These are phyloP conservation scores for Hyaloperonospora arabidopsidis DNA, from an alignment of 352 stramenopile species.

Conservation along the genomic window DNA sequence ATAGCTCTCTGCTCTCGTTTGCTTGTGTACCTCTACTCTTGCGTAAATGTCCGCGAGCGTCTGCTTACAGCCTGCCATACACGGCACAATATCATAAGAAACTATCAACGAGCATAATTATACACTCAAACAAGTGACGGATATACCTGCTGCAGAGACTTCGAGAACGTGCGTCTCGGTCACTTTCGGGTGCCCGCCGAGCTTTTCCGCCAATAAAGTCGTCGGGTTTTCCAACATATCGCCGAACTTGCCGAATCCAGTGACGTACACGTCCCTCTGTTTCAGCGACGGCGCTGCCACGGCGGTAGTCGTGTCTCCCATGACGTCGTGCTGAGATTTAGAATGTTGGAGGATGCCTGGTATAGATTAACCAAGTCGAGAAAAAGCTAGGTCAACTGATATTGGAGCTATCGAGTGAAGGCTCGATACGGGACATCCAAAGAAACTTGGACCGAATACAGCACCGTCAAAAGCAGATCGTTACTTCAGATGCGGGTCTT, in stretches of 20 bases:
- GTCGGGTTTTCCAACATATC: conserved; percentile 80
- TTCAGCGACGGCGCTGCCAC: too few species aligned
- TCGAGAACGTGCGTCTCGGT: conserved; percentile 65
- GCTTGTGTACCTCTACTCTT: conserved; percentile 20
- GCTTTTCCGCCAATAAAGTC: conserved; percentile 43
- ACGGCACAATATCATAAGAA: conserved; percentile 2
- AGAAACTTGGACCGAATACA: too few species aligned
- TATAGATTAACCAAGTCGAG: too few species aligned
- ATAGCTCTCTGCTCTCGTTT: too few species aligned
- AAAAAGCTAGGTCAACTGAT: too few species aligned
- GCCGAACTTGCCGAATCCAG: conserved; percentile 80
- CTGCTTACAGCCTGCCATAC: conserved; percentile 22
- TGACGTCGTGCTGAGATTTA: too few species aligned
- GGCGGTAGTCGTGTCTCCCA: too few species aligned
- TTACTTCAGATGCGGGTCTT: too few species aligned
- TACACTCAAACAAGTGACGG: neutral
- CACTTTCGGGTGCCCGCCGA: conserved; percentile 54
- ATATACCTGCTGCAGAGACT: conserved; percentile 47
- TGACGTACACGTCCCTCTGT: conserved; percentile 53
- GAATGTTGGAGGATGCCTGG: too few species aligned
- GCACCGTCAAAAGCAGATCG: too few species aligned
- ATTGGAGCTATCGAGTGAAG: too few species aligned
- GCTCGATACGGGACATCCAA: too few species aligned
- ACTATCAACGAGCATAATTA: neutral
- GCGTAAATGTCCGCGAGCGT: conserved; percentile 23